Conservation (phyloP, 169 alveolate genomes). For the Babesia bigemina region DNA sequence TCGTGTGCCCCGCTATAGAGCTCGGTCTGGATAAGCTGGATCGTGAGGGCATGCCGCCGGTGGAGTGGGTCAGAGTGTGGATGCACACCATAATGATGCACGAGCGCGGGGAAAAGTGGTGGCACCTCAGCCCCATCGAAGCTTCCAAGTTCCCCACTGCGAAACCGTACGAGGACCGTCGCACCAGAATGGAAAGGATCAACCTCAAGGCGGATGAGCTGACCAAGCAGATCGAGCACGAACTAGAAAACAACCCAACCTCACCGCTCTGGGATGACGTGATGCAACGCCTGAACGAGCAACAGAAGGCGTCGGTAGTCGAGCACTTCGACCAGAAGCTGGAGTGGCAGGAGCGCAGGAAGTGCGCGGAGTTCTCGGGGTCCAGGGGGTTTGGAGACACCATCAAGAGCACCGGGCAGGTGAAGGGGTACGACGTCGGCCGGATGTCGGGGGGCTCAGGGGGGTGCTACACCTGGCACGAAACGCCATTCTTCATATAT, state of each 20-base stretch:
- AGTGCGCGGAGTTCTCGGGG: constrained; percentile 61
- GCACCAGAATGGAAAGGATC: constrained; percentile 33
- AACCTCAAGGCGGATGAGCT: constrained; percentile 50
- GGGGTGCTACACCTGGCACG: constrained; percentile 48
- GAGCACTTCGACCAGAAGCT: constrained; percentile 61
- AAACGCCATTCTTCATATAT: constrained; percentile 62
- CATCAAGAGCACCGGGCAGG: constrained; percentile 61
- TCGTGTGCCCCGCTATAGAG: constrained; percentile 42
- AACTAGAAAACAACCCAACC: constrained; percentile 52
- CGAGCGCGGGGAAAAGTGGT: constrained; percentile 58
- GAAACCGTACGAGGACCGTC: neutral
- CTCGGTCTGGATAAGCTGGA: constrained; percentile 10
- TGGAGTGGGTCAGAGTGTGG: constrained; percentile 66
- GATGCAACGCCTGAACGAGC: constrained; percentile 33
- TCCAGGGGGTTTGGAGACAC: constrained; percentile 62
- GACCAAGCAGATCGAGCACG: constrained; percentile 52
- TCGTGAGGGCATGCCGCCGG: constrained; percentile 7
- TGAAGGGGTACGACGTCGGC: constrained; percentile 66
- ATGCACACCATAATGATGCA: constrained; percentile 30
- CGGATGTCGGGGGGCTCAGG: constrained; percentile 42
- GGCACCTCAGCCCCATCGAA: constrained; percentile 67
- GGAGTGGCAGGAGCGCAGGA: constrained; percentile 36
- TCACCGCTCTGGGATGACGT: constrained; percentile 69
- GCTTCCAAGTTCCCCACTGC: constrained; percentile 35
- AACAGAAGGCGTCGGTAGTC: constrained; percentile 63